Evolutionary conservation across 2,329 filamentous ascomycete species (phyloP), one percentile per base, ranked within the genome.

Genomic region (Penicillium concentricum): DNA sequence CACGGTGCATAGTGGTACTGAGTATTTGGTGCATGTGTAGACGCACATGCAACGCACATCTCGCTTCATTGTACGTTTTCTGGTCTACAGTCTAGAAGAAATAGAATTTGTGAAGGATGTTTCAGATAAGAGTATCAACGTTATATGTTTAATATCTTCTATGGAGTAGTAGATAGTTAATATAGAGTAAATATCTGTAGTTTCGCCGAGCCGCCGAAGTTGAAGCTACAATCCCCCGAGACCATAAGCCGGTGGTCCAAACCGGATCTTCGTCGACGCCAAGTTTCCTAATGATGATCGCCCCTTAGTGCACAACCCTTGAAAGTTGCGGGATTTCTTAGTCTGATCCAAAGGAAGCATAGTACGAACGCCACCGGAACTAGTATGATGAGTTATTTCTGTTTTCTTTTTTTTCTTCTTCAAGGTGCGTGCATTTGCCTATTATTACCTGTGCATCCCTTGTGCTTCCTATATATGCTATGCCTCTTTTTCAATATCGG

Each of bases 271-370:
- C 54, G 28, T 32, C 3, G 4, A 32, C 28, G 43, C 43, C 34
- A 35, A 42, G 45, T 38, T 38, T 26, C 48, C 20, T 51, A 26
- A 51, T 51, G 34, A 56, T 56, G 48, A 56, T 56, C 54, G 30
- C 39, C 53, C 18, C 51, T 32, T 45, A 51, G 53, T 55, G 46
- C 37, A 41, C 47, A 37, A 53, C 43, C 54, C 37, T 43, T 37
- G 54, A 56, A 41, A 35, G 41, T 30, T 57, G 54, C 54, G 50
- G 54, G 50, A 57, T 57, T 57, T 57, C 54, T 57, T 41, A 52
- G 47, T 55, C 16, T 12, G 34, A n/a, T 15, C 41, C 24, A 35
- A 47, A 34, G 39, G 12, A 50, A 51, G 26, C 28, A 41, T 56
- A 42, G 54, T 26, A 38, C 39, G 10, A 22, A 52, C 54, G 54